Percentiles rank a stretch among this genome's conserved stretches.
Evolutionary conservation across 352 stramenopile species (phyloP).

Genomic region (Blastocystis sp.): DNA sequence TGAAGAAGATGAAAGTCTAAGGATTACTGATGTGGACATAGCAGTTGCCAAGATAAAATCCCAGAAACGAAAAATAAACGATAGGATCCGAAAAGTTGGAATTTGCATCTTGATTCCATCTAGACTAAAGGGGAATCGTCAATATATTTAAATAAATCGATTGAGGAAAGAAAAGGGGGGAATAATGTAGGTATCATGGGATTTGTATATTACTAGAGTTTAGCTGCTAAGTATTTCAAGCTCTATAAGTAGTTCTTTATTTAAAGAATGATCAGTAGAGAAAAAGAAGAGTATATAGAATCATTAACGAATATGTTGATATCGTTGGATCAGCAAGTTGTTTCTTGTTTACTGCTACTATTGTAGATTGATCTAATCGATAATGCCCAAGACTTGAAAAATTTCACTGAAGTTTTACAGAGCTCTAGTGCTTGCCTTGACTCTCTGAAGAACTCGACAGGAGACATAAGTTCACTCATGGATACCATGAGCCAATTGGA

Average conservation of each 20-base stretch:
- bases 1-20: background rate
- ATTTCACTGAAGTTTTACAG: background rate
- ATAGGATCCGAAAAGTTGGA: background rate
- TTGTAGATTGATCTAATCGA: slow-evolving; percentile 3
- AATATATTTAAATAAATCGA: background rate
- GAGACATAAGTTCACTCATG: background rate
- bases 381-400: background rate
- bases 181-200: background rate
- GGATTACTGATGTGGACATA: background rate
- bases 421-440: background rate
- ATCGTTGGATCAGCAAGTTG: slow-evolving; percentile 2
- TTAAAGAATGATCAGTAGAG: background rate
- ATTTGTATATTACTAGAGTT: background rate
- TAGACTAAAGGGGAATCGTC: background rate
- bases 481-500: background rate
- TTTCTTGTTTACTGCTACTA: background rate
- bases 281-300: background rate
- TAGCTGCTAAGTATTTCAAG: background rate
- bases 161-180: background rate
- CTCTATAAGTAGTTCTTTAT: background rate
- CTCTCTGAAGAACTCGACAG: background rate
- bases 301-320: background rate
- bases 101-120: background rate
- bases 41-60: slow-evolving; percentile 22
- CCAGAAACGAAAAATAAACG: slow-evolving; percentile 29